Conservation (phyloP, 352 stramenopile genomes). For the Phytopythium aichiense region DNA sequence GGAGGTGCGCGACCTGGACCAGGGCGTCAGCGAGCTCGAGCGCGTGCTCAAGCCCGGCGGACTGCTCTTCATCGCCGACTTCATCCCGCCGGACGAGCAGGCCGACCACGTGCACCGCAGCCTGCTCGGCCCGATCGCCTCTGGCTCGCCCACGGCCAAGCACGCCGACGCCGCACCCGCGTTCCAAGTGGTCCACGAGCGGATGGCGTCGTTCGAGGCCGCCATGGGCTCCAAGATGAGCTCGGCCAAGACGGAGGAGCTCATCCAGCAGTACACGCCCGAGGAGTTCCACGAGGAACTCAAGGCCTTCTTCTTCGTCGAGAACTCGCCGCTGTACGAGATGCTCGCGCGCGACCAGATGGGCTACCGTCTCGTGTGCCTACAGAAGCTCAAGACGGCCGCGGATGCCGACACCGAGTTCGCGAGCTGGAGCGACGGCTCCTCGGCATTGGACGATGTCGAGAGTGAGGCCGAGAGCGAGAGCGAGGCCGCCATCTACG, state of each 20-base stretch:
- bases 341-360: conserved; percentile 40
- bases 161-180: conserved; percentile 15
- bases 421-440: conserved; percentile 17
- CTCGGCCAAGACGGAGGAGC: conserved; percentile 21
- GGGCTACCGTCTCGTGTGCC: conserved; percentile 46
- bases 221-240: conserved; percentile 38
- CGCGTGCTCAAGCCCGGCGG: conserved; percentile 61
- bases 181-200: conserved; percentile 51
- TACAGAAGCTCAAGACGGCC: conserved; percentile 28
- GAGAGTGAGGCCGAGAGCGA: conserved; percentile 17
- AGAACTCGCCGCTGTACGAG: conserved; percentile 41
- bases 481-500: conserved; percentile 60
- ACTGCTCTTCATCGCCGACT: conserved; percentile 61
- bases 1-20: conserved; percentile 44
- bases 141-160: conserved; percentile 12
- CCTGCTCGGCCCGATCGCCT: conserved; percentile 32
- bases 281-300: conserved; percentile 50
- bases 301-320: conserved; percentile 48
- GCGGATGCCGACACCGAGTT: conserved; percentile 29
- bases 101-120: conserved; percentile 34
- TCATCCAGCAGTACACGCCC: conserved; percentile 41
- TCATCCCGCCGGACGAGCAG: conserved; percentile 41
- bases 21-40: conserved; percentile 44
- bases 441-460: conserved; percentile 5
- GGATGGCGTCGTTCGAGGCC: conserved; percentile 38